Evolutionary conservation across 768 basidiomycete genomes (phyloP), one percentile per base, ranked within the genome.

Genomic region (Xerocomus brunneocitrinus): DNA sequence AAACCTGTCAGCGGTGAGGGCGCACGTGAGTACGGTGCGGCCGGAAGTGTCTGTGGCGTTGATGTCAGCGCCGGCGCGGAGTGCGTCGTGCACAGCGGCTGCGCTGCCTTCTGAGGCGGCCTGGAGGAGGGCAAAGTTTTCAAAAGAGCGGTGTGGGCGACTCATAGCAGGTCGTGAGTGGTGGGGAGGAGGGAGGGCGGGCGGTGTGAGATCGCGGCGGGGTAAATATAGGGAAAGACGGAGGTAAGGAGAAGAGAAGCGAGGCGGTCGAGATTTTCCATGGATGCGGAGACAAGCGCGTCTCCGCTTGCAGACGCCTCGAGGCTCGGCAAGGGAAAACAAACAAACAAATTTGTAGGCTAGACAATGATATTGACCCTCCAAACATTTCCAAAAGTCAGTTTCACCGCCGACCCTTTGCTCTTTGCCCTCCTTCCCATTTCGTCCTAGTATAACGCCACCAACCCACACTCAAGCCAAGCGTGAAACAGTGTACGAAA

Each of bases 1-100:
- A 55, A 64, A 88, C 87, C 84, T 75, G 64, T 87, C 82, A 25
- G 87, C 88, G 12, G 85, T 84, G 56, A 90, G 77, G 9, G 83
- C 83, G 60, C 82, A 85, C 59, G 85, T 83, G 40, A 90, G 68
- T 16, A 82, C 74, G 6, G 82, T 85, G 52, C 83, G 77, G 12
- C 87, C 86, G 1, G 73, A 70, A 22, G 70, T 67, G 67, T 88
- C 86, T 44, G 80, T 71, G 39, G 79, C 77, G 62, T 90, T 89
- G 49, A 89, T 76, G 66, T 88, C 84, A 8, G 85, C 85, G 39
- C 84, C 86, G 36, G 74, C 68, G 8, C 72, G 71, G 51, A 90
- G 73, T 40, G 82, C 79, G 47, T 71, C 74, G 22, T 68, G 73
- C 16, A 87, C 76, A 41, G 76, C 81, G 30, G 75, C 68, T 41